Evolutionary conservation across 2,329 filamentous ascomycete genomes (phyloP), one percentile per base, ranked within the genome.

Genomic region (Fusarium sp.): DNA sequence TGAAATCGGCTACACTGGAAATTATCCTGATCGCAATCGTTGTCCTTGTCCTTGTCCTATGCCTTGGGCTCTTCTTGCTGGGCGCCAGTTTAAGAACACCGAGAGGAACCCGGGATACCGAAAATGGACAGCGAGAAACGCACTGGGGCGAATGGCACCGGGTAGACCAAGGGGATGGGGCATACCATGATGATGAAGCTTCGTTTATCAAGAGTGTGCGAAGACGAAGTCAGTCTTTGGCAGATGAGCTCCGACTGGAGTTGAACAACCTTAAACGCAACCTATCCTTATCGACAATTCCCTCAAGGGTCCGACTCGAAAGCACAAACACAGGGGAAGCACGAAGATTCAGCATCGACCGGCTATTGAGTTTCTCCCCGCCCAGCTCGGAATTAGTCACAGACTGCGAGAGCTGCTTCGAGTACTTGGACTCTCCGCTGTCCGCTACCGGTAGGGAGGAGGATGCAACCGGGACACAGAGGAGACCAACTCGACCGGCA

Each of bases 21-120:
- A 78, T 80, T 44, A 50, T 76, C 37, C 64, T 79, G 25, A 65
- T 81, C 25, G 77, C 78, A 14, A 57, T 73, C 15, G 74, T 72
- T 14, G 73, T 78, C 44, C 64, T 81, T 35, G 41, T 77, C 17
- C 72, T 80, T 25, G 77, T 79, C 17, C 69, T 67, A 17, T 62
- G 77, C 8, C 68, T 81, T 17, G 72, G 71, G 22, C 58, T 77
- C n/a, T 52, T 79, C 39, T 73, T 76, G 43, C 62, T 76, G 44
- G 75, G 73, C 30, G 60, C 74, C 22, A 67, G 68, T 9, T 54
- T 71, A 25, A 72, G 69, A 32, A 53, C 68, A n/a, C 51, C 66
- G 15, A 19, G 20, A 25, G 35, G 35, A n/a, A 51, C 51, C 13
- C 43, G 45, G 17, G 71, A 64, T 55, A 55, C 63, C 19, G 67